Percentiles rank a stretch among this genome's conserved stretches.
These are phyloP conservation scores for Jackrogersella multiformis DNA, from an alignment of 495 filamentous ascomycete species.

Conservation along the genomic window DNA sequence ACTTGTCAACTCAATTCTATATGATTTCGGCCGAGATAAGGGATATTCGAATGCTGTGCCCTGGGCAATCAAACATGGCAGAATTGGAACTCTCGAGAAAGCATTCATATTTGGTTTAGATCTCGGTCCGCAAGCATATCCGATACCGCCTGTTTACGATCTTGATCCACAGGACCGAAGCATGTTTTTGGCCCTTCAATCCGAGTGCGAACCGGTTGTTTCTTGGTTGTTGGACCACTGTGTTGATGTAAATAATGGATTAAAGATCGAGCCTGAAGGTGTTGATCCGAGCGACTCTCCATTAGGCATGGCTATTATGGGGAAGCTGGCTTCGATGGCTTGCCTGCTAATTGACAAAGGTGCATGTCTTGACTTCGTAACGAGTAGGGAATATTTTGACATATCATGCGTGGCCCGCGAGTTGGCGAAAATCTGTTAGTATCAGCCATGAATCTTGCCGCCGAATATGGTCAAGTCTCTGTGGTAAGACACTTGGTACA, in stretches of 20 bases:
- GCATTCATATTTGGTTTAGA: background rate
- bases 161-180: background rate
- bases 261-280: too few species aligned
- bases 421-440: background rate
- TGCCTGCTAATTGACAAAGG: background rate
- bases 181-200: background rate
- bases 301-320: background rate
- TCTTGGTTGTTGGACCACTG: background rate
- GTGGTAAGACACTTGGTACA: background rate
- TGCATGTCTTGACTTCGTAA: background rate
- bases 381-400: too few species aligned
- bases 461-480: background rate
- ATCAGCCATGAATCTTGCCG: background rate
- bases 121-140: background rate
- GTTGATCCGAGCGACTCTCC: background rate
- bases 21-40: background rate
- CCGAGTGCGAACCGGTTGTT: background rate
- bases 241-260: background rate
- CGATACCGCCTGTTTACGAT: too few species aligned
- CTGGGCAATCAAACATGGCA: background rate
- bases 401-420: too few species aligned
- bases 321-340: background rate
- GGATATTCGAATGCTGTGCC: background rate
- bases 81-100: slow-evolving; percentile 11
- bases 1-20: slow-evolving; percentile 2